Conservation (phyloP, 2,329 filamentous ascomycete genomes). For the Elsinoe fawcettii region DNA sequence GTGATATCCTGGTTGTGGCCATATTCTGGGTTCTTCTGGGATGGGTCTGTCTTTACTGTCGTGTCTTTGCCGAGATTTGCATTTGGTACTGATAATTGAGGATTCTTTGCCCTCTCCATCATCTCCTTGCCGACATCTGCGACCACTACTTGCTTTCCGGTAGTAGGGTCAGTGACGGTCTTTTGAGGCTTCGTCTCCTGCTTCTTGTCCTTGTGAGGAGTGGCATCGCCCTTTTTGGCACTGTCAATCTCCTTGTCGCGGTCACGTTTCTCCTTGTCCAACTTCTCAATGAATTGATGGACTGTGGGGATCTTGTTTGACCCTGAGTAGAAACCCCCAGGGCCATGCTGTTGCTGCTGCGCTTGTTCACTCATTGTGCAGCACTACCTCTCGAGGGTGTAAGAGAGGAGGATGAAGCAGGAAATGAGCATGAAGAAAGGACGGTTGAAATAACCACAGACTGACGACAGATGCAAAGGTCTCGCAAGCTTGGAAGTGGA, state of each 20-base stretch:
- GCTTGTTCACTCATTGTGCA: conserved; percentile 36
- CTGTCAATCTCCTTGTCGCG: conserved; percentile 64
- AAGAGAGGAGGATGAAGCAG: conserved; percentile 2
- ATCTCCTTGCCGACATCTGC: conserved; percentile 68
- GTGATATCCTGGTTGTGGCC: conserved; percentile 80
- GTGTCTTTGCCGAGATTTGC: conserved; percentile 73
- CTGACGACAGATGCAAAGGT: background rate
- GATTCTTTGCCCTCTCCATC: conserved; percentile 63
- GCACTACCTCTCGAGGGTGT: background rate
- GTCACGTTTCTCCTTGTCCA: conserved; percentile 71
- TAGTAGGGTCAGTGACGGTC: conserved; percentile 77
- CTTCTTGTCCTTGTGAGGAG: conserved; percentile 42
- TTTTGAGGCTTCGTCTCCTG: conserved; percentile 44
- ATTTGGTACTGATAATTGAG: conserved; percentile 75
- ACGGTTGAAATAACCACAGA: background rate
- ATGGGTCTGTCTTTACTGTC: conserved; percentile 60
- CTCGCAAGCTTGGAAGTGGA: conserved; percentile 12
- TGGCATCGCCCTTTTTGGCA: conserved; percentile 27
- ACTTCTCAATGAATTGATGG: conserved; percentile 67
- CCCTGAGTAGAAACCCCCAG: conserved; percentile 69
- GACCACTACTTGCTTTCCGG: conserved; percentile 77
- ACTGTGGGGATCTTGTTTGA: conserved; percentile 81
- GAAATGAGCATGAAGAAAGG: background rate
- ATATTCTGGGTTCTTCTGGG: conserved; percentile 71
- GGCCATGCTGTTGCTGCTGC: conserved; percentile 38